These are phyloP conservation scores for Aphanomyces cochlioides DNA, from an alignment of 352 stramenopile species.

Conservation along the genomic window DNA sequence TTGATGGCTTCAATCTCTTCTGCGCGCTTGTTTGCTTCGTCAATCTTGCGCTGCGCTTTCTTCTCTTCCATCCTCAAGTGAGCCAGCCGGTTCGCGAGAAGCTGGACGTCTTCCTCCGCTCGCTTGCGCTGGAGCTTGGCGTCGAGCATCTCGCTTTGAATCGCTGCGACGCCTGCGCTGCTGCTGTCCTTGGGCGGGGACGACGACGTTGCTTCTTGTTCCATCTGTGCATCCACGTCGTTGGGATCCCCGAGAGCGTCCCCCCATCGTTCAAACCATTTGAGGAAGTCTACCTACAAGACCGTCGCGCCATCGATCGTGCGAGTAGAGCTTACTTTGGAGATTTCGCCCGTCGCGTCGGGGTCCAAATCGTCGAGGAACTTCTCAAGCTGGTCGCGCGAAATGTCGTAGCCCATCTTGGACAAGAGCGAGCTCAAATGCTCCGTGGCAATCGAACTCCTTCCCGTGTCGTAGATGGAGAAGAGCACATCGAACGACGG, in stretches of 20 bases:
- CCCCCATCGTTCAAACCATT: slow-evolving; percentile 68
- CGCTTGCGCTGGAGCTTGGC: slow-evolving; percentile 58
- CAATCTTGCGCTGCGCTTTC: slow-evolving; percentile 56
- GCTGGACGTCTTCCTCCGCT: slow-evolving; percentile 49
- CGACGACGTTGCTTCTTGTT: background rate
- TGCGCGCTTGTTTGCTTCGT: slow-evolving; percentile 57
- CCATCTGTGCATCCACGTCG: slow-evolving; percentile 6
- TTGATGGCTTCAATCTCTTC: slow-evolving; percentile 59
- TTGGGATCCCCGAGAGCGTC: slow-evolving; percentile 48
- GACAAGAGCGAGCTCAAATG: slow-evolving; percentile 55
- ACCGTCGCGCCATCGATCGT: background rate
- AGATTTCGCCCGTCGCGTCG: slow-evolving; percentile 58
- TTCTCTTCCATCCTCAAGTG: slow-evolving; percentile 50
- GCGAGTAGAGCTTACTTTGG: slow-evolving; percentile 36
- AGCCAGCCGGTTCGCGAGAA: slow-evolving; percentile 59
- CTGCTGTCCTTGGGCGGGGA: background rate
- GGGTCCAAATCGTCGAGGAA: slow-evolving; percentile 69
- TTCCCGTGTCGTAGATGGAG: slow-evolving; percentile 43
- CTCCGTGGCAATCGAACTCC: slow-evolving; percentile 44
- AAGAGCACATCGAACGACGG: slow-evolving; percentile 52
- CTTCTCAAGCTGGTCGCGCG: slow-evolving; percentile 46
- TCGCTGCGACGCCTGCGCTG: slow-evolving; percentile 7
- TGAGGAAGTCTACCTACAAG: slow-evolving; percentile 49
- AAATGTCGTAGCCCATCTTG: slow-evolving; percentile 66
- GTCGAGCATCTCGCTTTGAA: slow-evolving; percentile 59